Base-by-base conservation (phyloP, 2,329 filamentous ascomycete genomes). In the Tolypocladium tundrense region DNA sequence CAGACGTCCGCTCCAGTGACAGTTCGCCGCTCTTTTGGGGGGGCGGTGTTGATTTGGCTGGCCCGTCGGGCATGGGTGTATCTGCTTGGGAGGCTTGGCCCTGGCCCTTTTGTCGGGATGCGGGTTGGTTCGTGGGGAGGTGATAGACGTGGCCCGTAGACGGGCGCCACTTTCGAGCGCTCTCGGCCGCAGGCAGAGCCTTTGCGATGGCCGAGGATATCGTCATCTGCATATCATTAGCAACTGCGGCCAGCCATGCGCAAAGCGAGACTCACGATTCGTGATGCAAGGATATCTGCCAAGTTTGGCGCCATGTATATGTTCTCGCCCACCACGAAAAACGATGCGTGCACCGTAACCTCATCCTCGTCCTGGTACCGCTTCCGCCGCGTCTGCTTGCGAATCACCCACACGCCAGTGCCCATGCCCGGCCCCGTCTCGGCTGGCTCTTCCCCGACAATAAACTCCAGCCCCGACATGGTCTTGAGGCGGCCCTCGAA, bases 321-420 rank as follows among this genome's bases (percentile, higher is more conserved):
- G 56, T 87, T 84, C 62, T 86, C 82, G 0, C 84, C 84, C 1
- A 86, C 78, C 2, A 88, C 77, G 65, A 86, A 88, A 66, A 87
- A 88, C 2, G 79, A 79, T 5, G 79, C 75, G 43, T 85, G 79
- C 0, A 87, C 76, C 2, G 72, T 80, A 33, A 88, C 75, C 60
- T 86, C 83, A 62, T 86, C 83, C 33, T 83, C 80, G 16, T 77
- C 73, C 6, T 76, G 75, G 45, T 77, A 75, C 16, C 77, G 74
- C 72, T 86, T 85, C 60, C 80, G 77, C 54, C 85, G 75, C 33
- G 79, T 84, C 71, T 88, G 85, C 74, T 88, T 88, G 66, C 84
- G 80, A 63, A 88, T 86, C 35, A 87, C 82, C 85, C 85, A 88
- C 10, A 88, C 83, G 35, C 84, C 85, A 0, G 84, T 87, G 52